Evolutionary conservation across 306 rosid genomes (phyloP).

Genomic region (Lathyrus sativus): DNA sequence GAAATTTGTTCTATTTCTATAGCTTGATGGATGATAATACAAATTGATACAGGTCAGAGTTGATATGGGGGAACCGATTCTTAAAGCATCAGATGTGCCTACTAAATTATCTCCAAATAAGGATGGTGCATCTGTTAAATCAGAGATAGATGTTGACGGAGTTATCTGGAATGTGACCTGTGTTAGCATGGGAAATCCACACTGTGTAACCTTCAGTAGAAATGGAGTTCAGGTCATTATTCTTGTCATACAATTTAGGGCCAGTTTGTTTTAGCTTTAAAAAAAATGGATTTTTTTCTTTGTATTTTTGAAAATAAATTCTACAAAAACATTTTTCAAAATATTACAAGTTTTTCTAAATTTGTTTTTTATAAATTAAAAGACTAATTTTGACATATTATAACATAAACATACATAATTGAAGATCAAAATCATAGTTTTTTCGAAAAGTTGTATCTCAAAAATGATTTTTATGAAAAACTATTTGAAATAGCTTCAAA

Average conservation of each 20-base stretch:
- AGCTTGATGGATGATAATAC: constrained; percentile 28
- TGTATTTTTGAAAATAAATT: too few species aligned
- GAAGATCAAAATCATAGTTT: too few species aligned
- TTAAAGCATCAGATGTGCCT: constrained; percentile 81
- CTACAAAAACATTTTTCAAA: too few species aligned
- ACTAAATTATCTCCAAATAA: constrained; percentile 65
- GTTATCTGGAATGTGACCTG: constrained; percentile 86
- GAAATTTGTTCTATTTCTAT: constrained; percentile 8
- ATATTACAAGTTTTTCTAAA: too few species aligned
- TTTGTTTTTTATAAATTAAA: too few species aligned
- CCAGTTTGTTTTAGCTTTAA: too few species aligned
- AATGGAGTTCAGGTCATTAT: constrained; percentile 61
- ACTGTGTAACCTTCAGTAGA: constrained; percentile 72
- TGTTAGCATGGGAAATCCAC: constrained; percentile 99
- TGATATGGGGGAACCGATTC: constrained; percentile 96
- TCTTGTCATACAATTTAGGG: constrained; percentile 12
- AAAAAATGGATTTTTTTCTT: too few species aligned
- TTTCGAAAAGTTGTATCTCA: too few species aligned
- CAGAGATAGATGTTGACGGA: constrained; percentile 74
- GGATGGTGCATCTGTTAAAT: constrained; percentile 64
- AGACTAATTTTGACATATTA: too few species aligned
- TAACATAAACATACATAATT: too few species aligned
- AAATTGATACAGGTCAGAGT: constrained; percentile 73
- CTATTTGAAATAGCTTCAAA: too few species aligned
- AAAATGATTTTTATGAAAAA: too few species aligned